Evolutionary conservation across 2,329 filamentous ascomycete genomes (phyloP), one percentile per base, ranked within the genome.

Genomic region (Talaromyces sp.): DNA sequence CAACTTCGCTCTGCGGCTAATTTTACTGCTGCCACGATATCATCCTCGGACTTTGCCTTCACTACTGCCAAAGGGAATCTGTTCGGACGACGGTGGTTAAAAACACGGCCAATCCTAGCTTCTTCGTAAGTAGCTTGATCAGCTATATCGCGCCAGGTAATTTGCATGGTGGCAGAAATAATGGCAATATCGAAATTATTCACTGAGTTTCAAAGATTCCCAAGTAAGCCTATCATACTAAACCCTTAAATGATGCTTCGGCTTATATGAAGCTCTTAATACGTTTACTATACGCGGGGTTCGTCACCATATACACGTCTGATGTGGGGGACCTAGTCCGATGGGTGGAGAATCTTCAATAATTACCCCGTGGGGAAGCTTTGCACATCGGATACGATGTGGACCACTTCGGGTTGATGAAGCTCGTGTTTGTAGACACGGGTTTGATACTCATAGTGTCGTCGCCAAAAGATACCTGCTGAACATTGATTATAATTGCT

Each of bases 61-160:
- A 78, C 73, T 2, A 80, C 72, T 7, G 74, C 78, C 15, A 72
- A 62, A 1, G 78, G 79, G 52, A 72, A 75, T 33, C 77, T 70
- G 11, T 68, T 62, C 3, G 74, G 74, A 39, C 73, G 70, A 47
- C 72, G 70, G 17, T 69, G 64, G 66, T 80, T 80, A 72, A 79
- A 80, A 22, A 79, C 72, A 28, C 76, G 69, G n/a, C 68, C 71
- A 51, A 72, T 64, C 3, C 74, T 70, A 10, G 71, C 73, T 56
- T 67, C 59, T 65, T 76, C 74, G 55, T 75, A 76, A 28, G 47
- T 51, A 25, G 25, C 36, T n/a, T 30, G 17, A 19, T 58, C 53
- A 6, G 42, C 32, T 44, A n/a, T 28, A n/a, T 60, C 53, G 8
- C 58, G 58, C 52, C 52, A 55, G 17, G 33, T 55, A 19, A 55